Evolutionary conservation across 768 basidiomycete genomes (phyloP), one percentile per base, ranked within the genome.

Genomic region (Sarcodon aspratus): DNA sequence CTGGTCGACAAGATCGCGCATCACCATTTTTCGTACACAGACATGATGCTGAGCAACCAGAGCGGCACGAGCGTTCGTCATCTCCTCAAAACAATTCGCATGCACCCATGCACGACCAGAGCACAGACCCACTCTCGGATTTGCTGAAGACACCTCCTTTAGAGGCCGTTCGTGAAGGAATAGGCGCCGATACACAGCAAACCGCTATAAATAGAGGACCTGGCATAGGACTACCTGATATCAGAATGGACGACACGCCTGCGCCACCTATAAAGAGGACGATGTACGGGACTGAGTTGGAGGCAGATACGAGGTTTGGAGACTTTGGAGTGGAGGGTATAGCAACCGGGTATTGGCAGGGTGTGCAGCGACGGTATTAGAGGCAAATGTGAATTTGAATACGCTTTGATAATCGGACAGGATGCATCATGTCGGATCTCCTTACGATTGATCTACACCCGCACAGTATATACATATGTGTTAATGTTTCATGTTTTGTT

Each of bases 261-360:
- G 69, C 61, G 12, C 69, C 69, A 21, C 69, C 72, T 4, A 70
- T 74, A 54, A 78, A 75, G 58, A 75, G 79, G 51, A 89, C 86
- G 6, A 85, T 89, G 80, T 89, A 87, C 61, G 86, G 86, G 7
- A 89, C 86, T 0, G 86, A 89, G 63, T 65, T 87, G 38, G 85
- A 86, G n/a, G 69, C 69, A 33, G 85, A 89, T 58, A 81, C 82
- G n/a, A 76, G 86, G 46, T 90, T 90, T 59, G 86, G 86, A 6
- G 86, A 89, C 64, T 89, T 88, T 59, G 86, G 86, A 36, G 70
- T 85, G 21, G 81, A 85, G 58, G 82, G 85, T 10, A 78, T 87
- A 49, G 82, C 82, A n/a, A 74, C 74, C 44, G 75, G 76, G 6
- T 86, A 82, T 58, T 87, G 85, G 83, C 62, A 74, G 1, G 69